phyloP scores from a whole-genome alignment of 192 early-diverging fungal genomes.

The Umbelopsis sp. region DNA sequence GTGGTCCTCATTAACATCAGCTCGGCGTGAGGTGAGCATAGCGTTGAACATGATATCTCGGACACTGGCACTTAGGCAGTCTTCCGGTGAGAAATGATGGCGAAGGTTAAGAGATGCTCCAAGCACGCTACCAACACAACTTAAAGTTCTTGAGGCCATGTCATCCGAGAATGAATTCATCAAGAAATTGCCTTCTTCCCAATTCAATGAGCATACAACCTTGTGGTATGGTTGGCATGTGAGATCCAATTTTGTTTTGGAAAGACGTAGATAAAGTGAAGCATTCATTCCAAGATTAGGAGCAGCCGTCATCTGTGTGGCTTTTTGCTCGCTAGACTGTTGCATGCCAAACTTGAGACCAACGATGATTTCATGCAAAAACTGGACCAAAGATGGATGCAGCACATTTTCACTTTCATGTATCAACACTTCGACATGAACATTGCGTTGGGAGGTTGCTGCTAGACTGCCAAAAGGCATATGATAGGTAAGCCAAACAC shows the following conservation, averaged over 20 bases:
- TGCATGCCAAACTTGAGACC: constrained; percentile 64
- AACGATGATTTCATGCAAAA: constrained; percentile 67
- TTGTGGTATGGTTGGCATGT: constrained; percentile 77
- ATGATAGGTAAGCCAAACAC: constrained; percentile 49
- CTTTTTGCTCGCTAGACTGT: constrained; percentile 41
- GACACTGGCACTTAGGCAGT: constrained; percentile 63
- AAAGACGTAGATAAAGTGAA: constrained; percentile 62
- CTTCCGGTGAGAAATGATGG: constrained; percentile 78
- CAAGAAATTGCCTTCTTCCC: constrained; percentile 72
- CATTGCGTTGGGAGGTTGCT: constrained; percentile 34
- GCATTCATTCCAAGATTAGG: constrained; percentile 38
- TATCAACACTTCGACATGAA: constrained; percentile 67
- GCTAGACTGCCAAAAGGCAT: constrained; percentile 47
- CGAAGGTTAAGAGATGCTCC: constrained; percentile 63
- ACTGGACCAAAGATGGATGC: constrained; percentile 70
- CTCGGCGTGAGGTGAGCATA: constrained; percentile 56
- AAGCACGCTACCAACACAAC: constrained; percentile 59
- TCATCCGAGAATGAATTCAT: constrained; percentile 49
- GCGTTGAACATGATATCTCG: constrained; percentile 65
- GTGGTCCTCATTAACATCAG: constrained; percentile 49
- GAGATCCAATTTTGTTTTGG: constrained; percentile 67
- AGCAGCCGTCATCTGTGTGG: constrained; percentile 22
- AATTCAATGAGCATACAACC: constrained; percentile 66
- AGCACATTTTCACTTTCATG: constrained; percentile 72
- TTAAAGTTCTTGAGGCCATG: constrained; percentile 44